Conservation (phyloP, 106 monocot genomes). For the Phalaenopsis equestris region DNA sequence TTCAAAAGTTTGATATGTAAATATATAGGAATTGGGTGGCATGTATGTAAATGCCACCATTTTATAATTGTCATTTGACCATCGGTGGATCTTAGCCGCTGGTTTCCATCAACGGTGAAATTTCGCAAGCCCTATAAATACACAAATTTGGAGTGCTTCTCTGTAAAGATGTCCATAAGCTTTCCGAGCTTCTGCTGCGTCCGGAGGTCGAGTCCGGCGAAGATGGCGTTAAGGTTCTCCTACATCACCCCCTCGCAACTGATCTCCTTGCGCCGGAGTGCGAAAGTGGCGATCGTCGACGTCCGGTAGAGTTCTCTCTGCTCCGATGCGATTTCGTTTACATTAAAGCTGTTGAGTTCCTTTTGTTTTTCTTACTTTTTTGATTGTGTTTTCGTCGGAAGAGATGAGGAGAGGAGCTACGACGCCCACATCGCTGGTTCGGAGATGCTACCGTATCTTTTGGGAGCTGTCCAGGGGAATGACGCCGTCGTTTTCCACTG, state of each 20-base stretch:
- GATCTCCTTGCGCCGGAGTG: constrained; percentile 30
- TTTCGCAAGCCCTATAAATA: too few species aligned
- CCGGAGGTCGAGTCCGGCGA: neutral
- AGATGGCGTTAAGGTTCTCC: constrained; percentile 54
- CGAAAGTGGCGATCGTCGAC: constrained; percentile 65
- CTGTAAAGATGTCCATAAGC: too few species aligned
- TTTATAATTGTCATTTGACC: too few species aligned
- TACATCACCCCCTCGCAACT: constrained; percentile 63
- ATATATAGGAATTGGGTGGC: too few species aligned
- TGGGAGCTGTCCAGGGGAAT: constrained; percentile 52
- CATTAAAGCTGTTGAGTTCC: neutral
- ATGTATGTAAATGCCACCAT: too few species aligned
- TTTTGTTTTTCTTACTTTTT: neutral
- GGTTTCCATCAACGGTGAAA: too few species aligned
- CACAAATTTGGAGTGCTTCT: too few species aligned
- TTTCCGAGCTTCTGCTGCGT: too few species aligned
- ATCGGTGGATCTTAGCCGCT: too few species aligned
- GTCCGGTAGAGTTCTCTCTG: constrained; percentile 44
- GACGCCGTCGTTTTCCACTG: constrained; percentile 95
- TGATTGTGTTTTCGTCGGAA: constrained; percentile 5
- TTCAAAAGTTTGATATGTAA: too few species aligned
- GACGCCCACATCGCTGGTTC: constrained; percentile 89
- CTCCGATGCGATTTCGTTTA: neutral
- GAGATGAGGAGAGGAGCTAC: constrained; percentile 96
- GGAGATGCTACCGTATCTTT: constrained; percentile 52